These are phyloP conservation scores for Exophiala dermatitidis DNA, from an alignment of 2,329 filamentous ascomycete species.

Conservation along the genomic window DNA sequence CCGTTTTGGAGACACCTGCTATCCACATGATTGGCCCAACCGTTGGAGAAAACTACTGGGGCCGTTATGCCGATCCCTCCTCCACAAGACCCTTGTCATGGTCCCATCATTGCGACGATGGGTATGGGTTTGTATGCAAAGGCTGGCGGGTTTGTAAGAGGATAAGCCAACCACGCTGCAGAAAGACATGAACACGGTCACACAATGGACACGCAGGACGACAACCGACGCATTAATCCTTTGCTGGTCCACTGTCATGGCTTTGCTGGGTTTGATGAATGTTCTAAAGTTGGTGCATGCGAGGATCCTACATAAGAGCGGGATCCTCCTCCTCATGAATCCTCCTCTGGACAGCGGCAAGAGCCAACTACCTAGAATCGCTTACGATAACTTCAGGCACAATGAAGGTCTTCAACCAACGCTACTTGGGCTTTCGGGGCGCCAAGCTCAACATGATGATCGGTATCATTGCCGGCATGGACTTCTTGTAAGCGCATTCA, in stretches of 20 bases:
- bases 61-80: constrained; percentile 1
- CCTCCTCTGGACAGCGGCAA: neutral
- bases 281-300: neutral
- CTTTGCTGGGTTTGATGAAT: neutral
- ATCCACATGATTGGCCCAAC: neutral
- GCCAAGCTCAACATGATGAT: constrained; percentile 60
- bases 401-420: constrained; percentile 19
- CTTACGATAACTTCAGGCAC: neutral
- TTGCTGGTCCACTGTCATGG: neutral
- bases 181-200: neutral
- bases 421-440: constrained; percentile 60
- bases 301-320: constrained; percentile 1
- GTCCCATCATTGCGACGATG: neutral
- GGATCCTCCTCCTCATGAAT: neutral
- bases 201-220: neutral
- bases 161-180: neutral
- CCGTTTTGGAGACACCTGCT: neutral
- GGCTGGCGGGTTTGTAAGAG: neutral
- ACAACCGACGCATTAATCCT: neutral
- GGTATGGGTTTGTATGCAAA: neutral
- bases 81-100: neutral
- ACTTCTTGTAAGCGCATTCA: constrained; percentile 31
- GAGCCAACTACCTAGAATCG: neutral
- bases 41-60: neutral
- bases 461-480: constrained; percentile 54